Conservation (phyloP, 352 stramenopile species). For the Pythium folliculosum region DNA sequence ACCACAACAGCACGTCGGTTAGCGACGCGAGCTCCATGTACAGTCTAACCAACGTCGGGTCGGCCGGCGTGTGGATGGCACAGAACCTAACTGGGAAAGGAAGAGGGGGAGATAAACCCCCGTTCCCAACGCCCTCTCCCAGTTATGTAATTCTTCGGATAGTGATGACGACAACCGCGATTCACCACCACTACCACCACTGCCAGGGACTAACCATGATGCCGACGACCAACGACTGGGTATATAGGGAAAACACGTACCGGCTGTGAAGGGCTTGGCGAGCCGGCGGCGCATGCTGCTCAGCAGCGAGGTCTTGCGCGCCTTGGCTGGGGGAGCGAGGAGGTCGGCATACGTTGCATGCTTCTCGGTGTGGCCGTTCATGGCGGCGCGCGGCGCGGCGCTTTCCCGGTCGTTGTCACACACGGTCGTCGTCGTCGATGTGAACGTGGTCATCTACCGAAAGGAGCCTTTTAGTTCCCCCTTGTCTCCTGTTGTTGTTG, state of each 20-base stretch:
- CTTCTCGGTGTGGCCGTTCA: neutral
- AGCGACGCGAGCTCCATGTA: neutral
- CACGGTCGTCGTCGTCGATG: slow-evolving; percentile 1
- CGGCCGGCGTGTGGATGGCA: slow-evolving; percentile 1
- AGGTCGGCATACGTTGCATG: neutral
- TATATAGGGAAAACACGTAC: slow-evolving; percentile 9
- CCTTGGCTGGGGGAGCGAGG: slow-evolving; percentile 1
- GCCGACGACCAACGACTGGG: slow-evolving; percentile 10
- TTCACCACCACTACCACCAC: slow-evolving; percentile 6
- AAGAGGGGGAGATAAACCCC: slow-evolving; percentile 2
- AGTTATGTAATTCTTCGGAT: neutral
- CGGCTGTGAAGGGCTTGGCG: slow-evolving; percentile 16
- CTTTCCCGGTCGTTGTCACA: neutral
- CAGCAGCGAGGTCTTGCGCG: slow-evolving; percentile 7
- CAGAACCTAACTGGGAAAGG: neutral
- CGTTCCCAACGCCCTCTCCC: neutral
- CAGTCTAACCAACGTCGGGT: slow-evolving; percentile 6
- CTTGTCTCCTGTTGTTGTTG: neutral
- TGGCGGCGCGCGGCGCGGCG: neutral
- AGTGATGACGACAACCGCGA: neutral
- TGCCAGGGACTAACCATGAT: neutral
- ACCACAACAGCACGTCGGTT: slow-evolving; percentile 13
- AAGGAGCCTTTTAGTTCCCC: neutral
- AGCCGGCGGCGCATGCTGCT: slow-evolving; percentile 6
- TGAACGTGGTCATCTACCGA: neutral